A percentile compares a stretch with the other conserved stretches of the same genome.
phyloP scores from a whole-genome alignment of 169 alveolate species.

The Plasmodium gaboni region DNA sequence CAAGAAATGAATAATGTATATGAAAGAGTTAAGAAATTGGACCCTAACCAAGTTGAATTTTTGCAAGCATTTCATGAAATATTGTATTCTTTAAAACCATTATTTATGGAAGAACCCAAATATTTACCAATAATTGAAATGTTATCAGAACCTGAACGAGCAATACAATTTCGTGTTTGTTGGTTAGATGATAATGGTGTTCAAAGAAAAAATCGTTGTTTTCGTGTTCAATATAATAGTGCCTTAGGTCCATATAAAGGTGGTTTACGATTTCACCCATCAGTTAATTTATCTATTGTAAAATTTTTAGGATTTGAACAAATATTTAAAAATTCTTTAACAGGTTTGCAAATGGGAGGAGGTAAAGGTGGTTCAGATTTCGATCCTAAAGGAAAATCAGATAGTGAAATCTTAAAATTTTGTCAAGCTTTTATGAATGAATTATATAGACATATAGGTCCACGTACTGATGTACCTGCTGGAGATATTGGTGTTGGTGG shows the following conservation, averaged over 20 bases:
- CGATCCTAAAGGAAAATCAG: slow-evolving; percentile 91
- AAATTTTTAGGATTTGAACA: slow-evolving; percentile 92
- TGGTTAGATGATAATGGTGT: slow-evolving; percentile 88
- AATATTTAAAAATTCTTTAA: slow-evolving; percentile 89
- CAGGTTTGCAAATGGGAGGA: slow-evolving; percentile 89
- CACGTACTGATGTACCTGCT: slow-evolving; percentile 91
- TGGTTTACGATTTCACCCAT: slow-evolving; percentile 90
- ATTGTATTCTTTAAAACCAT: slow-evolving; percentile 77
- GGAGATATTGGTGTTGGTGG: slow-evolving; percentile 93
- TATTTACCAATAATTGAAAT: slow-evolving; percentile 82
- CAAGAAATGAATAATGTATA: slow-evolving; percentile 64
- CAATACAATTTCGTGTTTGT: slow-evolving; percentile 83
- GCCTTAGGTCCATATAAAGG: slow-evolving; percentile 91
- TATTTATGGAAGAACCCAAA: slow-evolving; percentile 80
- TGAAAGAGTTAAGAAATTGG: slow-evolving; percentile 71
- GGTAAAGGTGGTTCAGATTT: slow-evolving; percentile 92
- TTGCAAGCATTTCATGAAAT: slow-evolving; percentile 84
- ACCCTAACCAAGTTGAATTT: slow-evolving; percentile 77
- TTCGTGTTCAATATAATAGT: slow-evolving; percentile 88
- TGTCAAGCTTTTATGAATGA: slow-evolving; percentile 89
- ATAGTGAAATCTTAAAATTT: slow-evolving; percentile 85
- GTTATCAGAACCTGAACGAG: slow-evolving; percentile 87
- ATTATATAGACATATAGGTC: slow-evolving; percentile 87
- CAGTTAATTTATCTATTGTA: slow-evolving; percentile 87
- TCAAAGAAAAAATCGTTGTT: slow-evolving; percentile 86